Evolutionary conservation across 345 rosid genomes (phyloP).

Genomic region (Melaleuca quinquenervia): DNA sequence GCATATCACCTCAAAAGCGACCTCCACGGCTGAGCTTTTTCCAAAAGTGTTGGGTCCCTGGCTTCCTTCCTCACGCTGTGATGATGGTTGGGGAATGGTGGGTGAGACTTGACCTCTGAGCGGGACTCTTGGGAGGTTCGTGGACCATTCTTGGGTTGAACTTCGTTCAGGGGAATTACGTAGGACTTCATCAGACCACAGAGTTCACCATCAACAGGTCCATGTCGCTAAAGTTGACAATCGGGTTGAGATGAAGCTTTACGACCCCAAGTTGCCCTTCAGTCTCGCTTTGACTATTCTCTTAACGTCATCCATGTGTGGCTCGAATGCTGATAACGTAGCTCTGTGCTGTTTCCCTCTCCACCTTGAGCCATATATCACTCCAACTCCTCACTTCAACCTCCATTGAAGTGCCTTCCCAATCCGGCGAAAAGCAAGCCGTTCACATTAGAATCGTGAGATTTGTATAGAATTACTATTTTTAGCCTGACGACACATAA

Average conservation of each 20-base stretch:
- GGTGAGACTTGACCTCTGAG: background rate
- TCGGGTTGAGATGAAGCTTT: background rate
- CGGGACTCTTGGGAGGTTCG: background rate
- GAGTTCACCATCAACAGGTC: background rate
- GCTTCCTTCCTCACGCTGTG: background rate
- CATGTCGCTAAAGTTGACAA: background rate
- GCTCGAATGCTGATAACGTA: no score
- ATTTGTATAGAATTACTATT: background rate
- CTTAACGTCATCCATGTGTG: background rate
- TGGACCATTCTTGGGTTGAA: background rate
- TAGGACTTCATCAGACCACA: background rate
- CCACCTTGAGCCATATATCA: background rate
- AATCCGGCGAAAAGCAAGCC: background rate
- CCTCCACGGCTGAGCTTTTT: background rate
- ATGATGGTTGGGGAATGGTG: background rate
- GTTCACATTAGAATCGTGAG: background rate
- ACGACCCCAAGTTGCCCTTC: background rate
- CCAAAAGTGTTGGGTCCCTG: background rate
- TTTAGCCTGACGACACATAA: background rate
- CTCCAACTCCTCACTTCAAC: background rate
- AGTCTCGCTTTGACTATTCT: background rate
- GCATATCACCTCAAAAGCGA: background rate
- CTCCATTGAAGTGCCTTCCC: rapidly evolving
- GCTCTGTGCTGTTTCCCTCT: no score
- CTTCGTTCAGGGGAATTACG: background rate